Evolutionary conservation across 148 eudicot species (phyloP).

Genomic region (Amaranthus hypochondriacus): DNA sequence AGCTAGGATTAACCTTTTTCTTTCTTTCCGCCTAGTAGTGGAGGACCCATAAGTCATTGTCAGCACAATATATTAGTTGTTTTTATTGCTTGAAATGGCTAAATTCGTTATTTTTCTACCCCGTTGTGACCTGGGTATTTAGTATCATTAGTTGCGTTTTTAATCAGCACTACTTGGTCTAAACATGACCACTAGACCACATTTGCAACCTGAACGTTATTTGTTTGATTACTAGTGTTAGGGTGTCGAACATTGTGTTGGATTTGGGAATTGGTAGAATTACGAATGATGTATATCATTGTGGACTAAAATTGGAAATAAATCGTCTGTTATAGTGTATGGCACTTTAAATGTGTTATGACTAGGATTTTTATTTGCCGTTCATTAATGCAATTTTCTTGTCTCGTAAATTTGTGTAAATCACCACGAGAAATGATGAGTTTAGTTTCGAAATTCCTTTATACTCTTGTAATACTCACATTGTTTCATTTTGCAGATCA

Average conservation of each 20-base stretch:
- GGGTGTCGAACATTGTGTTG: background rate
- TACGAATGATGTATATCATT: background rate
- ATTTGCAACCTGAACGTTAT: too few species aligned
- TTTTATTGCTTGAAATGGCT: too few species aligned
- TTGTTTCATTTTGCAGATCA: constrained; percentile 40
- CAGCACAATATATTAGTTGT: too few species aligned
- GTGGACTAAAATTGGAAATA: background rate
- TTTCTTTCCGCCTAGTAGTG: too few species aligned
- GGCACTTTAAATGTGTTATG: background rate
- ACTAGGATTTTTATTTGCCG: background rate
- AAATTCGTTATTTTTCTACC: too few species aligned
- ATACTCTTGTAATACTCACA: constrained; percentile 7
- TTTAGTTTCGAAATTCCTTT: too few species aligned
- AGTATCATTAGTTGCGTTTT: too few species aligned
- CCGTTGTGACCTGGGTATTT: too few species aligned
- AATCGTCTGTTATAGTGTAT: background rate
- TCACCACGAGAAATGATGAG: constrained; percentile 1
- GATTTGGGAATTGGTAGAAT: background rate
- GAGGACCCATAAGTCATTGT: too few species aligned
- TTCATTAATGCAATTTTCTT: background rate
- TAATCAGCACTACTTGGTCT: too few species aligned
- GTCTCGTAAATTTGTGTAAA: background rate
- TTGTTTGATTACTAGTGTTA: too few species aligned
- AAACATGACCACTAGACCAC: too few species aligned
- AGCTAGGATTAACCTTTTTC: background rate